phyloP scores from a whole-genome alignment of 768 basidiomycete genomes.

The Mycena haematopus region DNA sequence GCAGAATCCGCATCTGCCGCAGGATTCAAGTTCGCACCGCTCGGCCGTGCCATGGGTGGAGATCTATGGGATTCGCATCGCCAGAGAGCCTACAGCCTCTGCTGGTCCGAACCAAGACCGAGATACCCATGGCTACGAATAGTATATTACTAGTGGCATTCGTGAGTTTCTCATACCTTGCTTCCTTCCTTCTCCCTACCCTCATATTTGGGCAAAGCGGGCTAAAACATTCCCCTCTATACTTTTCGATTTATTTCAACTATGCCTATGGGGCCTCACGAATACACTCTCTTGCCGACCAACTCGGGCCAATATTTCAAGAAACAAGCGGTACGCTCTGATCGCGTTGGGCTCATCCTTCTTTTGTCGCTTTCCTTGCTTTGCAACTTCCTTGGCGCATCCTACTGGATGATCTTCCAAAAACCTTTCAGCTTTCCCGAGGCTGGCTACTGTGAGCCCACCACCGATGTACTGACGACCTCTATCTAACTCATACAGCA shows the following conservation, averaged over 20 bases:
- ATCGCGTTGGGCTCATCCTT: not conserved
- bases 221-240: not conserved
- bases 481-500: not conserved
- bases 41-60: too few species aligned
- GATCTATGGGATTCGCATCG: not conserved
- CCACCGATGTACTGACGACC: not conserved
- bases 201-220: conserved; percentile 1
- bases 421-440: conserved; percentile 2
- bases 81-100: not conserved
- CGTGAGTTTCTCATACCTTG: not conserved
- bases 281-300: not conserved
- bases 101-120: not conserved
- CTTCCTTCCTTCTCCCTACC: conserved; percentile 1
- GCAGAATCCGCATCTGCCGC: not conserved
- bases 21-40: too few species aligned
- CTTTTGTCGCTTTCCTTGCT: conserved; percentile 8
- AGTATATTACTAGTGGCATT: not conserved
- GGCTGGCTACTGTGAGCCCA: conserved; percentile 12
- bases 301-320: not conserved
- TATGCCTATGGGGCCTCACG: not conserved
- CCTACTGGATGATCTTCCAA: not conserved
- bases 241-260: too few species aligned
- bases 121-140: not conserved
- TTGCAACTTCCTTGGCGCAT: not conserved
- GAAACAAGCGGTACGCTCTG: not conserved